These are phyloP conservation scores for Cicer chorassanicum DNA, from an alignment of 306 rosid genomes.

Conservation along the genomic window DNA sequence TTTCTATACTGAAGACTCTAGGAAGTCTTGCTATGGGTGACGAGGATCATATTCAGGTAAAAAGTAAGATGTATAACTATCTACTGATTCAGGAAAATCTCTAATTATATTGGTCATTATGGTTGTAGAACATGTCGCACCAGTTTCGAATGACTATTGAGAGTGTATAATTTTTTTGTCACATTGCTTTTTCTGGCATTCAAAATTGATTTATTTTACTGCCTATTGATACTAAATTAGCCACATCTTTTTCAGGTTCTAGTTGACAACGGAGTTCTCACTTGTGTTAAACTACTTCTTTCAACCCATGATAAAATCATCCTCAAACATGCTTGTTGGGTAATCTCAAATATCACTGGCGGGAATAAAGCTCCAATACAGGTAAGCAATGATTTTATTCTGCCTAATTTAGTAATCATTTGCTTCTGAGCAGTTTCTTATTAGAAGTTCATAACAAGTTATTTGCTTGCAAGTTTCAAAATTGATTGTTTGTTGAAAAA, in stretches of 20 bases:
- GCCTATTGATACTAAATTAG: neutral
- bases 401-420: neutral
- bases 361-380: constrained; percentile 81
- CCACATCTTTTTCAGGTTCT: constrained; percentile 56
- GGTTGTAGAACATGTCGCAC: neutral
- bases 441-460: neutral
- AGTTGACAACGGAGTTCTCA: constrained; percentile 74
- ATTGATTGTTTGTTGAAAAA: neutral
- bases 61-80: neutral
- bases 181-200: neutral
- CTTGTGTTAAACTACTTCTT: constrained; percentile 68
- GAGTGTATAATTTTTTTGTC: neutral
- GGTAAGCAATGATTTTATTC: constrained; percentile 47
- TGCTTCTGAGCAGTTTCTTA: neutral
- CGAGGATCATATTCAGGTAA: neutral
- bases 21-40: neutral
- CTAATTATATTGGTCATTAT: neutral
- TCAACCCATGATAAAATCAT: constrained; percentile 78
- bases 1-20: neutral
- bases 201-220: neutral
- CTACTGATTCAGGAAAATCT: neutral
- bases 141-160: neutral
- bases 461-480: too few species aligned
- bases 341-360: constrained; percentile 81
- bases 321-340: constrained; percentile 90